A percentile compares a stretch with the other conserved stretches of the same genome.
These are phyloP conservation scores for Penicillium sp. DNA, from an alignment of 2,329 filamentous ascomycete genomes.

Conservation along the genomic window DNA sequence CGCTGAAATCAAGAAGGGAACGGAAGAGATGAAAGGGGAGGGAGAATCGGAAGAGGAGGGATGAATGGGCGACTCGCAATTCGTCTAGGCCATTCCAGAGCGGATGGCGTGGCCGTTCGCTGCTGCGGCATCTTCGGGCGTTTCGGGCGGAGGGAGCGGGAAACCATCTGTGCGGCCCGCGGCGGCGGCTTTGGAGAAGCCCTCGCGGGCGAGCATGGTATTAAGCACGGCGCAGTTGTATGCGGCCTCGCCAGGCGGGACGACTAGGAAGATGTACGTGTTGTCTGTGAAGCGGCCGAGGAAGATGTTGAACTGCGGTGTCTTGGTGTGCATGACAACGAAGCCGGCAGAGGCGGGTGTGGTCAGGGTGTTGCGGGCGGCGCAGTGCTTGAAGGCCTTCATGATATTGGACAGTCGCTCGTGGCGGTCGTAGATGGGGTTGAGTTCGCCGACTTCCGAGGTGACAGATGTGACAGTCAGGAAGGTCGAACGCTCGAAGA, in stretches of 20 bases:
- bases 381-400: constrained; percentile 91
- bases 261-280: constrained; percentile 88
- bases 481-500: constrained; percentile 95
- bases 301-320: constrained; percentile 79
- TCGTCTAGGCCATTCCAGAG: constrained; percentile 7
- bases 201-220: constrained; percentile 78
- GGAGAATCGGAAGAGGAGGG: neutral
- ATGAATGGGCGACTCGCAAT: too few relatives aligned
- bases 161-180: constrained; percentile 43
- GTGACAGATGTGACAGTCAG: constrained; percentile 93
- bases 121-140: constrained; percentile 22
- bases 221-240: constrained; percentile 91
- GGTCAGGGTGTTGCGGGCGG: constrained; percentile 46
- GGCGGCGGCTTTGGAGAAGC: constrained; percentile 66
- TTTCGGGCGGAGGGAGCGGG: constrained; percentile 37
- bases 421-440: constrained; percentile 88
- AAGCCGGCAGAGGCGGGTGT: constrained; percentile 45
- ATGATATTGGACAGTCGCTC: constrained; percentile 96
- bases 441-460: constrained; percentile 67
- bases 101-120: constrained; percentile 6
- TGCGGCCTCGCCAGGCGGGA: constrained; percentile 84
- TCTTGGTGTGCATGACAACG: constrained; percentile 50
- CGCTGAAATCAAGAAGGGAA: constrained; percentile 9
- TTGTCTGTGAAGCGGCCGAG: constrained; percentile 96
- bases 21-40: neutral